Conservation (phyloP, 345 rosid genomes). For the Geranium brycei region DNA sequence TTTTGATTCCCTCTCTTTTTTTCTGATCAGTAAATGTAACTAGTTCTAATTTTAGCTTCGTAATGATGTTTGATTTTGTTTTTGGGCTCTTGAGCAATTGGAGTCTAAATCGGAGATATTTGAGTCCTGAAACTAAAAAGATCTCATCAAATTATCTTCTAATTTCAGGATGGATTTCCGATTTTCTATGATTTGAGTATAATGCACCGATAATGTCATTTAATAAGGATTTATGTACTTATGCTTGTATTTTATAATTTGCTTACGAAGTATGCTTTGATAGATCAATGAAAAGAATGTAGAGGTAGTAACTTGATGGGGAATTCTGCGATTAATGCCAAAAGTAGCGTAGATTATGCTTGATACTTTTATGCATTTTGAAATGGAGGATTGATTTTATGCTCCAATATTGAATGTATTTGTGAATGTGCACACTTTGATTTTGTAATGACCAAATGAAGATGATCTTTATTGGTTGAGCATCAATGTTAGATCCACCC, state of each 20-base stretch:
- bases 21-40: background rate
- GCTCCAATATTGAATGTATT: background rate
- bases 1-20: background rate
- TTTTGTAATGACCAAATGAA: background rate
- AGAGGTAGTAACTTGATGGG: too few relatives aligned
- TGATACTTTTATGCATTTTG: too few relatives aligned
- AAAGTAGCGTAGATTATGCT: too few relatives aligned
- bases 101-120: background rate
- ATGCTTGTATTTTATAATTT: too few relatives aligned
- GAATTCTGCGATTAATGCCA: too few relatives aligned
- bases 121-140: background rate
- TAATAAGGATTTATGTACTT: background rate
- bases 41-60: background rate
- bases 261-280: background rate
- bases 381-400: background rate
- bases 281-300: too few relatives aligned
- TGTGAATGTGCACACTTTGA: background rate
- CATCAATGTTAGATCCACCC: background rate
- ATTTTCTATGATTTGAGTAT: background rate
- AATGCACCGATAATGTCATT: background rate
- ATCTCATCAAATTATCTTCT: background rate
- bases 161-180: background rate
- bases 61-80: background rate
- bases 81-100: background rate
- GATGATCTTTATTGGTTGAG: background rate